Evolutionary conservation across 2,329 filamentous ascomycete species (phyloP).

Genomic region (Hypoxylon sp.): DNA sequence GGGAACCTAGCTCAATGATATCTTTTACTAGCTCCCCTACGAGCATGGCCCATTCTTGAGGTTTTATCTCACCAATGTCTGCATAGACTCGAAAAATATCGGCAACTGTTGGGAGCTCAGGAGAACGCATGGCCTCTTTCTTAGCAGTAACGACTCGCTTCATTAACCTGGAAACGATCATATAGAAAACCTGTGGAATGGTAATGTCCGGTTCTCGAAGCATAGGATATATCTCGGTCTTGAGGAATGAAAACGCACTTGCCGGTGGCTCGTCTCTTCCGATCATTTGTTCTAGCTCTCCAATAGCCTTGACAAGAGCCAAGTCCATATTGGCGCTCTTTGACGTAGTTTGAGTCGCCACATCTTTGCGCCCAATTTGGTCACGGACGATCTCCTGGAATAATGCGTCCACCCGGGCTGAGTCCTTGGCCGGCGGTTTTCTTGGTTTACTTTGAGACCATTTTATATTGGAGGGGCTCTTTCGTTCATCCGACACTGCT

Average conservation of each 20-base stretch:
- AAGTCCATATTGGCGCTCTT: constrained; percentile 28
- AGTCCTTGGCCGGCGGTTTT: constrained; percentile 17
- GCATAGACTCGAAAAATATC: constrained; percentile 58
- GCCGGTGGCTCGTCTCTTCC: constrained; percentile 46
- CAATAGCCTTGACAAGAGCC: constrained; percentile 48
- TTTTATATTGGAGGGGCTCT: constrained; percentile 9
- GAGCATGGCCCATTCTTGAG: constrained; percentile 55
- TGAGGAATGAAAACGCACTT: constrained; percentile 49
- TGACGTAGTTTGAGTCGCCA: background rate
- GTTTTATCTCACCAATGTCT: constrained; percentile 55
- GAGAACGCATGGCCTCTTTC: constrained; percentile 50
- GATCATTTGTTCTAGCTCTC: constrained; percentile 54
- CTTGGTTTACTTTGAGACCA: constrained; percentile 20
- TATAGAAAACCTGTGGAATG: constrained; percentile 54
- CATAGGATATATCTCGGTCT: constrained; percentile 52
- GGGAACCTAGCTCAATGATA: constrained; percentile 52
- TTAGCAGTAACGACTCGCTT: constrained; percentile 55
- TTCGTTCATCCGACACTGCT: constrained; percentile 4
- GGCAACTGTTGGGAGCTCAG: constrained; percentile 57
- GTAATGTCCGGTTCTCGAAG: constrained; percentile 45
- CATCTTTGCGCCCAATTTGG: constrained; percentile 39
- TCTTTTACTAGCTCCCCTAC: constrained; percentile 55
- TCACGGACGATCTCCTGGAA: constrained; percentile 52
- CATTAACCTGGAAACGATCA: constrained; percentile 52
- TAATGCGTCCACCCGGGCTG: constrained; percentile 47